Evolutionary conservation across 371 early-diverging fungal species (phyloP).

Genomic region (Mucor lusitanicus): DNA sequence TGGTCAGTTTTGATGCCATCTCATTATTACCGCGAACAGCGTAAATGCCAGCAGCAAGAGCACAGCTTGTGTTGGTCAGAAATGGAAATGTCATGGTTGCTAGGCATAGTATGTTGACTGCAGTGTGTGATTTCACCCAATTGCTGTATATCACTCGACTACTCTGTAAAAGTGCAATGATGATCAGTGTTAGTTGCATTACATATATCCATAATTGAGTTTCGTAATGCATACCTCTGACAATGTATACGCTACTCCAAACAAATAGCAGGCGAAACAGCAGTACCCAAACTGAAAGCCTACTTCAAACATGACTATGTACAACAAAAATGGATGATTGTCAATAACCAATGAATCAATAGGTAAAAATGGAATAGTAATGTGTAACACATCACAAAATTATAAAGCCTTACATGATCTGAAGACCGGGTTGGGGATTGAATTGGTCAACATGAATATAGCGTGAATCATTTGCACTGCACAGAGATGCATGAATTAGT

Average conservation of each 20-base stretch:
- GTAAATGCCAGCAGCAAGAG: constrained; percentile 4
- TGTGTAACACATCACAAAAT: constrained; percentile 16
- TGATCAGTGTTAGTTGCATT: background rate
- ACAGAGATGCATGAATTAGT: constrained; percentile 1
- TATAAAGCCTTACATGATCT: constrained; percentile 16
- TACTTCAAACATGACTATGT: constrained; percentile 10
- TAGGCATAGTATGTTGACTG: constrained; percentile 6
- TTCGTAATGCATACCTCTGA: background rate
- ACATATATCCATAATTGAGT: background rate
- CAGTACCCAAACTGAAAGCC: constrained; percentile 14
- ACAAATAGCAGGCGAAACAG: constrained; percentile 13
- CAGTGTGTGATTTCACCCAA: constrained; percentile 16
- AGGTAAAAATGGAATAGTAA: background rate
- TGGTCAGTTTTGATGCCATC: background rate
- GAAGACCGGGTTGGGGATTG: constrained; percentile 15
- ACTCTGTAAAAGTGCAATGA: background rate
- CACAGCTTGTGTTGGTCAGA: constrained; percentile 6
- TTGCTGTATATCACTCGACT: constrained; percentile 8
- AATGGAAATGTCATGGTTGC: constrained; percentile 3
- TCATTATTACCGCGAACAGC: background rate
- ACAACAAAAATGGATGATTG: background rate
- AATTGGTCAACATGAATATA: constrained; percentile 13
- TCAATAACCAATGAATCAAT: background rate
- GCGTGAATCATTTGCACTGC: constrained; percentile 13
- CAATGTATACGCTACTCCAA: constrained; percentile 20